Conservation (phyloP, 225 moss, liverwort and hornwort genomes). For the Antitrichia curtipendula region DNA sequence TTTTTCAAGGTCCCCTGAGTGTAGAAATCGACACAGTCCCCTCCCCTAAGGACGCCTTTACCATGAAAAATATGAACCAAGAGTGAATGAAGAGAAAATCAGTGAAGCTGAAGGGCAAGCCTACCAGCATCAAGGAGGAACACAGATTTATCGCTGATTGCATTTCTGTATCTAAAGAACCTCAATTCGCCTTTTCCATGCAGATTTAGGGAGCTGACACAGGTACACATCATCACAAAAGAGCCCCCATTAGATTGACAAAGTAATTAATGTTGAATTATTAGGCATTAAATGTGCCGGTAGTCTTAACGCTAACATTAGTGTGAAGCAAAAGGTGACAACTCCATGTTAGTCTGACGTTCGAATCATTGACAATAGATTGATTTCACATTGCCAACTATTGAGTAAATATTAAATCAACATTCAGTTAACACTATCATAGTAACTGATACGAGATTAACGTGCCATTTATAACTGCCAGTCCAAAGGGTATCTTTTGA, state of each 20-base stretch:
- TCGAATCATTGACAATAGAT: neutral
- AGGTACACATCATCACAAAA: neutral
- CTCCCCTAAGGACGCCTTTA: neutral
- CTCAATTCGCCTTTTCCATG: conserved; percentile 5
- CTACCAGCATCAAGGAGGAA: neutral
- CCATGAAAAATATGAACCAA: neutral
- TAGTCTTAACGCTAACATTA: neutral
- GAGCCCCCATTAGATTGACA: neutral
- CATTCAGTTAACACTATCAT: neutral
- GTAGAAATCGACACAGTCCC: neutral
- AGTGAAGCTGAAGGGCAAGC: neutral
- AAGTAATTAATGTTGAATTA: neutral
- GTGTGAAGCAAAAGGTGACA: neutral
- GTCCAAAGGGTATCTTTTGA: neutral
- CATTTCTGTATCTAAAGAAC: neutral
- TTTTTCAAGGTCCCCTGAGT: neutral
- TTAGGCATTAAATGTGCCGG: neutral
- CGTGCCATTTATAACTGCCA: neutral
- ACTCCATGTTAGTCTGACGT: neutral
- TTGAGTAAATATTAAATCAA: neutral
- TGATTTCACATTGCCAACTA: neutral
- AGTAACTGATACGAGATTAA: no score
- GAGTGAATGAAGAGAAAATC: neutral
- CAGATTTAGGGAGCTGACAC: conserved; percentile 6
- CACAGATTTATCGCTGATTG: neutral